These are phyloP conservation scores for Elsinoe ampelina DNA, from an alignment of 2,329 filamentous ascomycete genomes.

Conservation along the genomic window DNA sequence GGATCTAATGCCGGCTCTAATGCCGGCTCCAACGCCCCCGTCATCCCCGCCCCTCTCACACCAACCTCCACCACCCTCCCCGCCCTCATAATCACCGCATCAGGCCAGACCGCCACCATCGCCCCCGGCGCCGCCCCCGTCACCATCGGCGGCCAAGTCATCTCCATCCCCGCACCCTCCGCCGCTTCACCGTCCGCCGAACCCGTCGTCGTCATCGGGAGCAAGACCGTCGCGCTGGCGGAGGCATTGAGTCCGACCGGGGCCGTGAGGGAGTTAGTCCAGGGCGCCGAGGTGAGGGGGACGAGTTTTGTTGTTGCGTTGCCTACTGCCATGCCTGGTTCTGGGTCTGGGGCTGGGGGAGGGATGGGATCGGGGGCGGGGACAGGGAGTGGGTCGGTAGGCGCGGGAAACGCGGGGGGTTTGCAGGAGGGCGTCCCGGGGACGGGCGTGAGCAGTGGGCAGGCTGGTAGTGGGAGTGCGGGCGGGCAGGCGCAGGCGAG, in stretches of 20 bases:
- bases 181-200: not conserved
- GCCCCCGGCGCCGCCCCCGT: constrained; percentile 6
- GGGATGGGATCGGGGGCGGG: not conserved
- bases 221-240: not conserved
- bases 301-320: not conserved
- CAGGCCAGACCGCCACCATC: not conserved
- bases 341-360: not conserved
- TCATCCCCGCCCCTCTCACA: not conserved
- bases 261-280: not conserved
- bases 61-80: not conserved
- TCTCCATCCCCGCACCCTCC: not conserved
- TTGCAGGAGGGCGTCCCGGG: too few species aligned
- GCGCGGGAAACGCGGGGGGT: not conserved
- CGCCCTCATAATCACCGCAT: not conserved
- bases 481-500: not conserved
- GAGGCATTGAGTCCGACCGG: not conserved
- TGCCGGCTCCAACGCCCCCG: not conserved
- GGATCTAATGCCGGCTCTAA: not conserved
- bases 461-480: too few species aligned
- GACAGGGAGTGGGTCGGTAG: not conserved
- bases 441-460: too few species aligned
- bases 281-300: not conserved
- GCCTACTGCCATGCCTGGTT: not conserved
- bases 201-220: not conserved
- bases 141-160: not conserved